Evolutionary conservation across 1,284 basidiomycete genomes (phyloP), one percentile per base, ranked within the genome.

Genomic region (Ganoderma sinense): DNA sequence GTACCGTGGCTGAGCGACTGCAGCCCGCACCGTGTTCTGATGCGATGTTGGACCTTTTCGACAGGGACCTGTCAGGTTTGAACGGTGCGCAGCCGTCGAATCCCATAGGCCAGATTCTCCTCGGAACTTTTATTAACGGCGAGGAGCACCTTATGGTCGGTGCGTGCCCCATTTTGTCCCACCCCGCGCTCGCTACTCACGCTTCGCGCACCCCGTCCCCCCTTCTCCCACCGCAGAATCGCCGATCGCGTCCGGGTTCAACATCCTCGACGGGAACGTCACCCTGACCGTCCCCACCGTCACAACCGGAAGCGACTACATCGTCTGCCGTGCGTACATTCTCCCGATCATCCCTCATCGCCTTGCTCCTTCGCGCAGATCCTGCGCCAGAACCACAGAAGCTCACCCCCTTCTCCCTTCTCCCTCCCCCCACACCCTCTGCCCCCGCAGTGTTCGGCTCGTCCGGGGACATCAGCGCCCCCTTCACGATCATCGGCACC

Each of bases 391-490:
- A 33, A 63, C 18, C 29, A 2, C 5, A 41, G 20, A 48, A 48
- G 43, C 43, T 45, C 45, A 48, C 13, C 4, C 36, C 10, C 36
- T 36, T 36, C 36, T 36, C 6, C 6, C 36, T 36, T 36, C 36
- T 36, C 6, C 6, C 36, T 10, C 36, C 36, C 6, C 36, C 41
- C 11, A 16, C 31, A 36, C 45, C 40, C n/a, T 4, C n/a, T 36
- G 6, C 70, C 40, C 2, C 31, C 41, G 8, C 70, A 88, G 86
- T 89, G 61, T 81, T 87, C 67, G 87, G 87, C 16, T 83, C 86
- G 73, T 87, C 86, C 58, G 87, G 86, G 41, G 82, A 87, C 67
- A 83, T 77, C 73, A 86, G 84, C 68, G 77, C 74, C 0, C 0
- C 71, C 58, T 86, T 87, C 64, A 77, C 78, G 8, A 87, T 86